Percentiles rank a stretch among this genome's conserved stretches.
Evolutionary conservation across 768 basidiomycete species (phyloP).

Genomic region (Macrocybe gigantea): DNA sequence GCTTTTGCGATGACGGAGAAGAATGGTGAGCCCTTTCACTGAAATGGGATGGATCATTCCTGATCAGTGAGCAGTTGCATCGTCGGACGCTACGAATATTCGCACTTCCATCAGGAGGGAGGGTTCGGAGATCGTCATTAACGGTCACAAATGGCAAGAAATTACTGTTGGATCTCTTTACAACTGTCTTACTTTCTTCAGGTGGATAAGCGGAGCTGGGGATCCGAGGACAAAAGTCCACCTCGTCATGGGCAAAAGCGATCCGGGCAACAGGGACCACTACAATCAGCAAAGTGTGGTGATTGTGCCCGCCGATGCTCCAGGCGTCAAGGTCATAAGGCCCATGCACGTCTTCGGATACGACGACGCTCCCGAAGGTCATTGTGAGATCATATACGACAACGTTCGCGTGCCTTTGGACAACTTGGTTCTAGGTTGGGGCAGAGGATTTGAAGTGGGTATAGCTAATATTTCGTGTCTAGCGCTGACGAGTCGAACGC

Average conservation of each 20-base stretch:
- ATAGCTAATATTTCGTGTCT: neutral
- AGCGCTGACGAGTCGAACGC: neutral
- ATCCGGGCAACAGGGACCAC: slow-evolving; percentile 69
- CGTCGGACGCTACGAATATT: slow-evolving; percentile 94
- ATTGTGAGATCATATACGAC: slow-evolving; percentile 92
- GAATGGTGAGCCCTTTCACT: slow-evolving; percentile 45
- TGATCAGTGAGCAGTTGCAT: slow-evolving; percentile 53
- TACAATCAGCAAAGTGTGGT: slow-evolving; percentile 92
- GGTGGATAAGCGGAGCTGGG: slow-evolving; percentile 97
- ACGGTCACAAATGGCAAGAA: slow-evolving; percentile 90
- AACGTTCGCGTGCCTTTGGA: slow-evolving; percentile 85
- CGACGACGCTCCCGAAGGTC: slow-evolving; percentile 94
- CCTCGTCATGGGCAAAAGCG: slow-evolving; percentile 93
- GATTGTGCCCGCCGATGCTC: slow-evolving; percentile 82
- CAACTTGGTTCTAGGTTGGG: slow-evolving; percentile 90
- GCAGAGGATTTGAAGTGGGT: slow-evolving; percentile 84
- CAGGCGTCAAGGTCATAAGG: slow-evolving; percentile 86
- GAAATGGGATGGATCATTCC: neutral
- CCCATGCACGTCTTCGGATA: slow-evolving; percentile 93
- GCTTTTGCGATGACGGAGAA: slow-evolving; percentile 98
- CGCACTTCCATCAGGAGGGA: slow-evolving; percentile 80
- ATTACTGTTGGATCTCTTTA: neutral
- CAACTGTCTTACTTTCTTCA: slow-evolving; percentile 19
- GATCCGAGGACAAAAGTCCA: slow-evolving; percentile 88
- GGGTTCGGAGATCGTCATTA: slow-evolving; percentile 86